Conservation (phyloP, 2,329 filamentous ascomycete genomes). For the Colletotrichum chlorophyti region DNA sequence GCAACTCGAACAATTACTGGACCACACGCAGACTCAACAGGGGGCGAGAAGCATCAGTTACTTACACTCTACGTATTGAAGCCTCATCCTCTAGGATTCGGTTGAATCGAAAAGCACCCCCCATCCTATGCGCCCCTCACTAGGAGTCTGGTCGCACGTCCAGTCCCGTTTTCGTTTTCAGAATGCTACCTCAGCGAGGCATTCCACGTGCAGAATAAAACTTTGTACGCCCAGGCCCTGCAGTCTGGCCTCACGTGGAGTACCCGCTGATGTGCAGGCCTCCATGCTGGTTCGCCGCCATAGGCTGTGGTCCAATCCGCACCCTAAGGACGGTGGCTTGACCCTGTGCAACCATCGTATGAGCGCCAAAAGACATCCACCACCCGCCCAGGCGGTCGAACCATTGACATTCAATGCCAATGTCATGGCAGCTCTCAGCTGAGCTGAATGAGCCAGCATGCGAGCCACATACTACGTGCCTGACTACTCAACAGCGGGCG, state of each 20-base stretch:
- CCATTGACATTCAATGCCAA: not conserved
- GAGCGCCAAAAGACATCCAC: no score
- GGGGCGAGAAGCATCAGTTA: no score
- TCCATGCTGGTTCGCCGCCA: conserved; percentile 20
- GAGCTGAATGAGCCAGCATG: no score
- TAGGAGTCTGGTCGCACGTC: conserved; percentile 17
- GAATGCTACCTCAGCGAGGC: conserved; percentile 17
- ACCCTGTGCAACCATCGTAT: conserved; percentile 24
- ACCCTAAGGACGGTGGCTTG: conserved; percentile 15
- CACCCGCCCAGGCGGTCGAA: no score
- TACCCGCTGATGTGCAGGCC: conserved; percentile 29
- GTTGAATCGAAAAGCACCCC: no score
- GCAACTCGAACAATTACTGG: no score
- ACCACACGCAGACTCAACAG: no score
- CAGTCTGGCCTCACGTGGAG: conserved; percentile 28
- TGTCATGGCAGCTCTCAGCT: conserved; percentile 6
- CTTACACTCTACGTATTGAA: no score
- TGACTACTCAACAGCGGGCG: no score
- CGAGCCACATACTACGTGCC: no score
- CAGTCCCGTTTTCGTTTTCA: conserved; percentile 11
- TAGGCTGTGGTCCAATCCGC: conserved; percentile 7
- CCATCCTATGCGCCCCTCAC: no score
- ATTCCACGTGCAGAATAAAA: conserved; percentile 27
- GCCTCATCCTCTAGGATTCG: conserved; percentile 9
- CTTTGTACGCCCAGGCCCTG: conserved; percentile 27